Base-by-base conservation (phyloP, 176 grass and related monocot species). In the Pontederia paniculata region DNA sequence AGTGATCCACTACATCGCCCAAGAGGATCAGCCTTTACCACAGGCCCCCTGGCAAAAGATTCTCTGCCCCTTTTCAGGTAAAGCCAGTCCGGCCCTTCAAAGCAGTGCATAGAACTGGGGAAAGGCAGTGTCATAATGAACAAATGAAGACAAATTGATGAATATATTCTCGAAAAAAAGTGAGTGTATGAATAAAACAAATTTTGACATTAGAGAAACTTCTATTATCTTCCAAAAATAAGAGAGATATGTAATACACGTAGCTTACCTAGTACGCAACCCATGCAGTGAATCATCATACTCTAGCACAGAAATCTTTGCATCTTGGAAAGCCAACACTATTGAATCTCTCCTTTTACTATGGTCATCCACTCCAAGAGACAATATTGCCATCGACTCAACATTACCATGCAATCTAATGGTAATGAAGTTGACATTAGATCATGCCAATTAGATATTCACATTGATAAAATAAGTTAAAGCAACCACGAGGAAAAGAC, bases 61-160 rank as follows among this genome's bases (percentile, higher is more conserved):
- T 87, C 91, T 69, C 85, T 89, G 57, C 91, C 91, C 69, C 91
- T 89, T 75, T 96, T 96, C 77, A 96, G 57, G 77, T 89, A 76
- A 55, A 78, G 72, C 91, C 91, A 96, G 41, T 96, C 91, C 48
- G 86, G 79, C 50, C 91, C 91, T 74, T 96, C 91, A 72, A 96
- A 96, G 64, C 91, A 96, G 67, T 96, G 91, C 91, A 96, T 96
- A 50, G 91, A 96, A 72, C 91, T 96, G 70, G 48, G 78, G 72
- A 55, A 73, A 73, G 12, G 78, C 16, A 21, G 71, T 15, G 12
- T 54, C 0, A 69, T 54, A 18, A 31, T 53, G 48, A 42, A 16
- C 48, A 49, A 31, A 31, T 31, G 31, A 17, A 52, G 9, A 12
- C 42, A 23, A 44, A 21, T 21, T 66, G 37, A 54, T 44, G 15